Evolutionary conservation across 2,329 filamentous ascomycete genomes (phyloP).

Genomic region (Fusarium dimerum): DNA sequence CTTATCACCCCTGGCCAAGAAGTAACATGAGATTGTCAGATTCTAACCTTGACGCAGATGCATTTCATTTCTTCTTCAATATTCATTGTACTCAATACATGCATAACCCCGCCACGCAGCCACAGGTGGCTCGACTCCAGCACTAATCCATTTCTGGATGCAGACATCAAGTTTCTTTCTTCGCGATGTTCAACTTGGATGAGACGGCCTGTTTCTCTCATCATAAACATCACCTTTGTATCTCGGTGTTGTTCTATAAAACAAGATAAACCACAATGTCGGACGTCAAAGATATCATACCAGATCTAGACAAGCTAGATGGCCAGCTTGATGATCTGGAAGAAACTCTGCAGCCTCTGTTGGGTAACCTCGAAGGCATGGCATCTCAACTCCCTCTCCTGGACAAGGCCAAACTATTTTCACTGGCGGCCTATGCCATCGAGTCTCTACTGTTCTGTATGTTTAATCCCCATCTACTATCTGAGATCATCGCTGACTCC

Average conservation of each 20-base stretch:
- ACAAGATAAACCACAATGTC: conserved; percentile 33
- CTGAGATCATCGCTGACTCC: neutral
- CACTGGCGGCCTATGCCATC: conserved; percentile 84
- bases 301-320: conserved; percentile 73
- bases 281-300: conserved; percentile 57
- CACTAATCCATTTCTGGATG: no score
- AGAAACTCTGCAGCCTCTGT: conserved; percentile 70
- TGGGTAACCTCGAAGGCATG: conserved; percentile 65
- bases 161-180: no score
- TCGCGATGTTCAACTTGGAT: conserved; percentile 14
- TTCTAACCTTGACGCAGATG: no score
- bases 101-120: no score
- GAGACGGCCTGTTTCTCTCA: conserved; percentile 15
- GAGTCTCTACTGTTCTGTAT: conserved; percentile 87
- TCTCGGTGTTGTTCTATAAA: conserved; percentile 2
- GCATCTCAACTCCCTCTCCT: conserved; percentile 84
- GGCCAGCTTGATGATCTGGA: conserved; percentile 79
- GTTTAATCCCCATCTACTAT: neutral
- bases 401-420: conserved; percentile 91
- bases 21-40: no score
- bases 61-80: no score
- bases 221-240: conserved; percentile 7
- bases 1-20: no score
- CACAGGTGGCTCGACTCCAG: no score
- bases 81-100: no score